Evolutionary conservation across 805 yeast genomes (phyloP).

Genomic region (Tetrapisispora arboricola): DNA sequence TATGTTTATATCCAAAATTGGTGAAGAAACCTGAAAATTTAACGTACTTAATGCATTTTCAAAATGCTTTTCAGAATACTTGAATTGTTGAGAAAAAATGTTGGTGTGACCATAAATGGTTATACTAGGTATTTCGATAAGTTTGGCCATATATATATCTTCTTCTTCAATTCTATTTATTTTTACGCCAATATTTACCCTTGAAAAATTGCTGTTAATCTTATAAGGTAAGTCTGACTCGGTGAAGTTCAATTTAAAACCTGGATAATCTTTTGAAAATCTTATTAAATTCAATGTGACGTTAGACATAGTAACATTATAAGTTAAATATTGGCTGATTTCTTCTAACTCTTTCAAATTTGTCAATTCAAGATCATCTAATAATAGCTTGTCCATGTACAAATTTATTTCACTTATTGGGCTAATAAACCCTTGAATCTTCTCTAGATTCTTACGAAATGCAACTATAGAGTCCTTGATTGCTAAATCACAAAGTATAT

Average conservation of each 20-base stretch:
- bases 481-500: constrained; percentile 1
- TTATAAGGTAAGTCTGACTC: constrained; percentile 36
- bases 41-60: constrained; percentile 29
- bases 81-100: constrained; percentile 28
- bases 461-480: constrained; percentile 4
- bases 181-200: constrained; percentile 26
- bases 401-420: constrained; percentile 14
- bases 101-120: constrained; percentile 34
- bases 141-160: constrained; percentile 8
- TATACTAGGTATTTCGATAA: constrained; percentile 31
- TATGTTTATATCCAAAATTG: constrained; percentile 36
- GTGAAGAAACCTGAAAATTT: constrained; percentile 34
- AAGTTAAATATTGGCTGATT: constrained; percentile 16
- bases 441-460: constrained; percentile 4
- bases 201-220: constrained; percentile 30
- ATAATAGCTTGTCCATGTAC: constrained; percentile 15
- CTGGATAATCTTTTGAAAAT: constrained; percentile 32
- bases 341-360: constrained; percentile 12
- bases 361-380: constrained; percentile 18
- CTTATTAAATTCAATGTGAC: constrained; percentile 21
- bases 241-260: constrained; percentile 36
- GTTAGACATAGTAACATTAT: constrained; percentile 17
- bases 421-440: background rate
- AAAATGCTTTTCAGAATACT: constrained; percentile 14
- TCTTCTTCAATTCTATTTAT: constrained; percentile 12